Evolutionary conservation across 2,329 filamentous ascomycete species (phyloP), one percentile per base, ranked within the genome.

Genomic region (Talaromyces sp.): DNA sequence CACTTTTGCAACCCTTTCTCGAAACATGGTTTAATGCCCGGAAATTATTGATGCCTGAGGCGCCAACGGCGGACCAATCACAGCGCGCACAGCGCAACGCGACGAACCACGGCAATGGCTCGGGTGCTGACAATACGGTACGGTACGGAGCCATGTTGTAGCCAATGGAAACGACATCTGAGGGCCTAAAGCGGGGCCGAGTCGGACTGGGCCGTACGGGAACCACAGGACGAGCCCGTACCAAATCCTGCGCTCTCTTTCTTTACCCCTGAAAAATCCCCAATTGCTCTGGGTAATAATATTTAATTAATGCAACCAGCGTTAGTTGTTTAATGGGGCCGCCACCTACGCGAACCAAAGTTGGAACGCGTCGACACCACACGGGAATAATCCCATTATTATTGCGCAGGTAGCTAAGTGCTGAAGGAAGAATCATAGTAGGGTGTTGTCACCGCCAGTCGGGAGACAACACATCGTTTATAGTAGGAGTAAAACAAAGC

Each of bases 341-440:
- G 49, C 25, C 49, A 53, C 49, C 49, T 30, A 58, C 56, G 57
- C 57, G 47, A 44, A 52, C 57, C 57, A 42, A 13, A 59, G 7
- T 1, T n/a, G 56, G 30, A 42, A 59, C 57, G 32, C 47, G 57
- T 59, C 47, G 47, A 53, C 30, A 53, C 22, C 56, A 19, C 55
- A 25, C 44, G 22, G 22, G 19, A 44, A 44, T 13, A 47, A 22
- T 22, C 8, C 8, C 42, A 47, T 47, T 22, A 19, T 22, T 19
- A 25, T 47, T 47, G 22, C n/a, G 10, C 17, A 22, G 42, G 42
- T 25, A 39, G 15, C 15, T 17, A 19, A 22, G 19, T 47, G 44
- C 19, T 47, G 44, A 47, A 22, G 28, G 28, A 7, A 47, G 19
- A 11, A 25, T 47, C 2, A 39, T n/a, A n/a, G 36, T 39, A n/a